Evolutionary conservation across 73 alveolate genomes (phyloP), one percentile per base, ranked within the genome.

Genomic region (Paramecium caudatum): DNA sequence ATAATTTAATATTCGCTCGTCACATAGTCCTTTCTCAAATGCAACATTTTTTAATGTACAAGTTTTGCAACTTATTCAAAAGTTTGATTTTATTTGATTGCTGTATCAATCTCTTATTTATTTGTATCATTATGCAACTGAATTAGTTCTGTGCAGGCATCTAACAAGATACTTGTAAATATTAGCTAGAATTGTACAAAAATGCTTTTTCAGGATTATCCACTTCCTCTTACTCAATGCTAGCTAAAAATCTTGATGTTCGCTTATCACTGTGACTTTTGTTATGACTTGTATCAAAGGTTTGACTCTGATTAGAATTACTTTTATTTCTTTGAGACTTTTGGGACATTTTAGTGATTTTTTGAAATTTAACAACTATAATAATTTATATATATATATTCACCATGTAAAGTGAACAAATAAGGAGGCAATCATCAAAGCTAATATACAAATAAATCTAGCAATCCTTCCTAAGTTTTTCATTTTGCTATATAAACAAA

Each of bases 201-300:
- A 74, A 74, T 37, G 88, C 88, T 43, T 43, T 74, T 74, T 36
- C 62, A 39, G 65, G 43, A 17, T 74, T 33, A 65, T 65, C 83
- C 17, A 17, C 65, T 17, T 74, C 55, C 17, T 37, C 32, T 23
- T 36, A 39, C 19, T 74, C 88, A 9, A 74, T 9, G 27, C 69
- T 74, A 45, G 62, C 65, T 41, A 74, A 43, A 74, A 74, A 74
- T 74, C 88, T 74, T 23, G 68, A 34, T 2, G 88, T 74, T 36
- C 88, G 43, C 19, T 74, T 74, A 15, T 74, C 88, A 41, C 83
- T 65, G 34, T 65, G 83, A 65, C 83, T 65, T 43, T 65, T 65
- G 15, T 30, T 36, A 65, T 65, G 39, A 65, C 83, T 65, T 12
- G 83, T 65, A 65, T 65, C 83, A 30, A 65, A 30, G 13, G 83